Evolutionary conservation across 2,329 filamentous ascomycete genomes (phyloP).

Genomic region (Elsinoe batatas): DNA sequence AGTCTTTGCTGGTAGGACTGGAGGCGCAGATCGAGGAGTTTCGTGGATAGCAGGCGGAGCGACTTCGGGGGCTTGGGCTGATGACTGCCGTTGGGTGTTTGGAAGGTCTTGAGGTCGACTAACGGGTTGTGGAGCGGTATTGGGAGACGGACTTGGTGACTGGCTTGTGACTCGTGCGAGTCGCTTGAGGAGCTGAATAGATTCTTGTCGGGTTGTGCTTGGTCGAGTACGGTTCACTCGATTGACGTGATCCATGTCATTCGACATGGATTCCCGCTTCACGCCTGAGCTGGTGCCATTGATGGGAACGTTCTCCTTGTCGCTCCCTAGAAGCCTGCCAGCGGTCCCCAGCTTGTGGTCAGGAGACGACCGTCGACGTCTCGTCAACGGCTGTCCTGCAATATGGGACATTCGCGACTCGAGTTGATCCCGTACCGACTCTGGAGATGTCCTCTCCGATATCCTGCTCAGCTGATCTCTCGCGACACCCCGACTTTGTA

Average conservation of each 20-base stretch:
- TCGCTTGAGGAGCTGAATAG: conserved; percentile 36
- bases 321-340: conserved; percentile 21
- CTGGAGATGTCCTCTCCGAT: conserved; percentile 6
- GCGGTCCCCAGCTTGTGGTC: conserved; percentile 6
- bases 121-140: neutral
- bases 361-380: conserved; percentile 5
- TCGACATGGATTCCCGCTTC: conserved; percentile 21
- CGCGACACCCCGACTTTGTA: conserved; percentile 28
- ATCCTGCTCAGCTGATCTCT: conserved; percentile 21
- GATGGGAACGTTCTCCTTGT: conserved; percentile 24
- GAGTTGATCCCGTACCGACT: neutral
- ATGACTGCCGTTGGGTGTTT: conserved; percentile 5
- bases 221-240: neutral
- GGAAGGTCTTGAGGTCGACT: neutral
- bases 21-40: conserved; percentile 5
- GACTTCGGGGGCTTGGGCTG: conserved; percentile 15
- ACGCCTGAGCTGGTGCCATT: conserved; percentile 24
- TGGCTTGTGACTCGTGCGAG: conserved; percentile 37
- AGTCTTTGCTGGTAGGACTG: conserved; percentile 27
- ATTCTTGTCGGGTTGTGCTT: conserved; percentile 25
- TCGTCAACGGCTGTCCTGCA: conserved; percentile 1
- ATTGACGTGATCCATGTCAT: conserved; percentile 21
- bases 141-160: conserved; percentile 33
- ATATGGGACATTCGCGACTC: conserved; percentile 7
- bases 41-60: neutral